phyloP scores from a whole-genome alignment of 805 yeast species.

The Yarrowia sp. region DNA sequence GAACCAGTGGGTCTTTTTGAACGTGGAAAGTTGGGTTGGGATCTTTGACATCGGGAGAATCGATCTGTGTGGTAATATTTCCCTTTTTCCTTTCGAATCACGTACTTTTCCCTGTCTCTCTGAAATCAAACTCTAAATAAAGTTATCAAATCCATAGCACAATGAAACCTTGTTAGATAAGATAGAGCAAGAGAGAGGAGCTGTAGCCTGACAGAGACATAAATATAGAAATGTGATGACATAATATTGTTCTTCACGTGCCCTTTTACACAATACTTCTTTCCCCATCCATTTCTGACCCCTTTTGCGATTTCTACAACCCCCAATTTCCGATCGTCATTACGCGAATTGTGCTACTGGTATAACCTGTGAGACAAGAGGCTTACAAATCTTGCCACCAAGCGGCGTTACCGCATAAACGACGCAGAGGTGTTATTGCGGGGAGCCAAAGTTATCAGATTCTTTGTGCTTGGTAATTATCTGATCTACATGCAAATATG shows the following conservation, averaged over 20 bases:
- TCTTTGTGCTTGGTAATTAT: not conserved
- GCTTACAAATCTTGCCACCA: not conserved
- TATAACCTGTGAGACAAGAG: not conserved
- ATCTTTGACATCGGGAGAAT: not conserved
- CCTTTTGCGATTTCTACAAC: not conserved
- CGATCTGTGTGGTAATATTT: not conserved
- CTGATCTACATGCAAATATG: not conserved
- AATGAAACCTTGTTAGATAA: not conserved
- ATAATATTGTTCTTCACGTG: too few species aligned
- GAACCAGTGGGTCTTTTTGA: not conserved
- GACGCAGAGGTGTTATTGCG: not conserved
- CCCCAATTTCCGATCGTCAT: not conserved
- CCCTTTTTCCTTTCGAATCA: not conserved
- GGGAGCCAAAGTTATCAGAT: not conserved
- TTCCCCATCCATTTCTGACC: not conserved
- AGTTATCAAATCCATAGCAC: not conserved
- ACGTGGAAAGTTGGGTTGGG: too few species aligned
- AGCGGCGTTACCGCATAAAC: not conserved
- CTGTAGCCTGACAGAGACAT: too few species aligned
- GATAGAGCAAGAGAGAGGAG: too few species aligned
- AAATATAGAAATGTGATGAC: too few species aligned
- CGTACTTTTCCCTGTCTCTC: not conserved
- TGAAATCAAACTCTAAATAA: not conserved
- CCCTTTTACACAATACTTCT: too few species aligned
- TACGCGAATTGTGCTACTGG: constrained; percentile 12